Conservation (phyloP, 2,329 filamentous ascomycete species). For the Paecilomyces variotii region DNA sequence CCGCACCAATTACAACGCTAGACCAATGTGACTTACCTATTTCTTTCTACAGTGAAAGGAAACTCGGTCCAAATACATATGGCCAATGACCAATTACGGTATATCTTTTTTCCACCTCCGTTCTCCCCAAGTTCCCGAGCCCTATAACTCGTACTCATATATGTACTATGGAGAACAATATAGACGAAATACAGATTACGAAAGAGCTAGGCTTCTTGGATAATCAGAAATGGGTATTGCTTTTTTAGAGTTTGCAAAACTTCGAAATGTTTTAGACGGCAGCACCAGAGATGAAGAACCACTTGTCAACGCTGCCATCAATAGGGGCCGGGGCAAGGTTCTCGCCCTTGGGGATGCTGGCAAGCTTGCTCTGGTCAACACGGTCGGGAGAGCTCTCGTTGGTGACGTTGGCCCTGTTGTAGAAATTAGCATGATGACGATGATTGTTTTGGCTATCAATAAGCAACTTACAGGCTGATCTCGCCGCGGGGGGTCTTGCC, state of each 20-base stretch:
- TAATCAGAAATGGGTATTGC: conserved; percentile 11
- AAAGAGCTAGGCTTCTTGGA: background rate
- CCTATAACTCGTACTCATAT: background rate
- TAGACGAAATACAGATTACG: background rate
- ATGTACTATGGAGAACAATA: background rate
- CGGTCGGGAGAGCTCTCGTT: conserved; percentile 67
- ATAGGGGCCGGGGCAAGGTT: conserved; percentile 79
- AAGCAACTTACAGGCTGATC: conserved; percentile 65
- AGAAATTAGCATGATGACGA: conserved; percentile 7
- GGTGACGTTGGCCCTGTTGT: conserved; percentile 67
- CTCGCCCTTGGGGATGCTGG: conserved; percentile 70
- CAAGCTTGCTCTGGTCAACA: conserved; percentile 60
- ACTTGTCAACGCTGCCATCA: conserved; percentile 97
- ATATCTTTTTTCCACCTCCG: background rate
- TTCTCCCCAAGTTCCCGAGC: background rate
- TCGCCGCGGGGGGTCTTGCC: conserved; percentile 75
- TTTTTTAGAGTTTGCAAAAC: conserved; percentile 22
- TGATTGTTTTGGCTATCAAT: background rate
- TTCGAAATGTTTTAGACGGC: conserved; percentile 53
- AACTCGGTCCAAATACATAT: background rate
- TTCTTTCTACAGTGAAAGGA: background rate
- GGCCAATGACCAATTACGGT: background rate
- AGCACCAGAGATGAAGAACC: conserved; percentile 99
- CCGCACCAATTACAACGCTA: too few relatives aligned
- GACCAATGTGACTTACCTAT: too few relatives aligned